Evolutionary conservation across 2,329 filamentous ascomycete species (phyloP).

Genomic region (Alternaria sp.): DNA sequence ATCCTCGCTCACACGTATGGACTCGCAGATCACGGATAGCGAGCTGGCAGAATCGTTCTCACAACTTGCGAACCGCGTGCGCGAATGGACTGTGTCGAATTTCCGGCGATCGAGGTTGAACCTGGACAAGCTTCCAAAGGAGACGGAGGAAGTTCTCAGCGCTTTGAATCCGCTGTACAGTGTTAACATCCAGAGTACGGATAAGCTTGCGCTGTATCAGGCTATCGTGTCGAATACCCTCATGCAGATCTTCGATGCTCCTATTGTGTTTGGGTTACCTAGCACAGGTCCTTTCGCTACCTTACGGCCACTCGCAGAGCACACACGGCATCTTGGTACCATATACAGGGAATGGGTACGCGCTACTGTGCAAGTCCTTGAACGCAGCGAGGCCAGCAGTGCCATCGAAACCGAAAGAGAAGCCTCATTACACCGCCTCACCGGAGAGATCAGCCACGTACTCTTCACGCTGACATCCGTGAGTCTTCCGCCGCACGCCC

Average conservation of each 20-base stretch:
- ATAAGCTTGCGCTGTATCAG: constrained; percentile 44
- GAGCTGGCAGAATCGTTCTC: constrained; percentile 68
- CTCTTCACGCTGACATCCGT: constrained; percentile 33
- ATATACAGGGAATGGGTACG: constrained; percentile 39
- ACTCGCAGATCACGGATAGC: constrained; percentile 69
- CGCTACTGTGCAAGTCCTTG: constrained; percentile 34
- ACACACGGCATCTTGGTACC: constrained; percentile 21
- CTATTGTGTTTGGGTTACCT: constrained; percentile 35
- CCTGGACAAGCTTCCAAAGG: constrained; percentile 21
- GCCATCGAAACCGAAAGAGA: constrained; percentile 18
- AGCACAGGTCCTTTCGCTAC: constrained; percentile 23
- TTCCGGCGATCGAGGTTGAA: constrained; percentile 67
- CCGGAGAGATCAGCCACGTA: constrained; percentile 25
- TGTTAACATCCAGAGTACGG: constrained; percentile 12
- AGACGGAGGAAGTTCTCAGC: constrained; percentile 22
- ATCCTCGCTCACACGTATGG: constrained; percentile 68
- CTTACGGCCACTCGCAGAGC: constrained; percentile 24
- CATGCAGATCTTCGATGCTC: constrained; percentile 39
- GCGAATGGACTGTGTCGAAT: constrained; percentile 76
- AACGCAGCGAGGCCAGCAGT: constrained; percentile 18
- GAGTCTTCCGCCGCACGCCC: constrained; percentile 22
- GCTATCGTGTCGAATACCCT: constrained; percentile 33
- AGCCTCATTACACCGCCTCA: constrained; percentile 22
- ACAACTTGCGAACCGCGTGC: constrained; percentile 68
- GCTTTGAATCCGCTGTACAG: constrained; percentile 24